Evolutionary conservation across 2,329 filamentous ascomycete genomes (phyloP), one percentile per base, ranked within the genome.

Genomic region (Paraphoma chrysanthemicola): DNA sequence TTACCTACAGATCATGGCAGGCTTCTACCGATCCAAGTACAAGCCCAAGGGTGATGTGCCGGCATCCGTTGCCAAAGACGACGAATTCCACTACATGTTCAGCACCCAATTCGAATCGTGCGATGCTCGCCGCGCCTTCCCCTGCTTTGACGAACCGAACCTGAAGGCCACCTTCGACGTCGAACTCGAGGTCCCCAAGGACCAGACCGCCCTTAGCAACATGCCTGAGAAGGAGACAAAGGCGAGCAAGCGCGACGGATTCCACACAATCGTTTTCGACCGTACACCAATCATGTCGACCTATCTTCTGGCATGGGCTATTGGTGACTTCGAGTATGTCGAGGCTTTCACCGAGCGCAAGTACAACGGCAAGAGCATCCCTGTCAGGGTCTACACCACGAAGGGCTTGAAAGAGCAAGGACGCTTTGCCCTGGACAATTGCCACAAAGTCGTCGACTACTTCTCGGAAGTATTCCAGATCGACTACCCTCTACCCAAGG

Each of bases 51-150:
- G 85, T 39, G 82, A 90, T 33, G 86, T 93, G 6, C 85, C 90
- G 46, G 81, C 88, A 42, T 93, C 91, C 11, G 93, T 96, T 1
- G 91, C 93, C 29, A 90, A 84, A 71, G 92, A 88, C 55, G 83
- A 81, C 46, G 85, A 88, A 52, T 82, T 85, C 67, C 81, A 88
- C 73, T 87, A 79, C 85, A 89, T 82, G 85, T 87, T 97, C 78
- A 96, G 92, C 81, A 99, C 95, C 47, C 95, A 99, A 76, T 99
- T 99, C 73, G 95, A 99, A 82, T 90, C 93, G 44, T 97, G 93
- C 72, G 95, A 99, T 79, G 95, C 95, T 59, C 90, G 95, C 63
- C 86, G 93, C 65, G 94, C 95, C 8, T 97, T 99, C 80, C 95
- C 95, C 46, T 99, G 95, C 81, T 98, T 98, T 72, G 95, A 99